Base-by-base conservation (phyloP, 2,329 filamentous ascomycete species). In the Aspergillus bombycis region DNA sequence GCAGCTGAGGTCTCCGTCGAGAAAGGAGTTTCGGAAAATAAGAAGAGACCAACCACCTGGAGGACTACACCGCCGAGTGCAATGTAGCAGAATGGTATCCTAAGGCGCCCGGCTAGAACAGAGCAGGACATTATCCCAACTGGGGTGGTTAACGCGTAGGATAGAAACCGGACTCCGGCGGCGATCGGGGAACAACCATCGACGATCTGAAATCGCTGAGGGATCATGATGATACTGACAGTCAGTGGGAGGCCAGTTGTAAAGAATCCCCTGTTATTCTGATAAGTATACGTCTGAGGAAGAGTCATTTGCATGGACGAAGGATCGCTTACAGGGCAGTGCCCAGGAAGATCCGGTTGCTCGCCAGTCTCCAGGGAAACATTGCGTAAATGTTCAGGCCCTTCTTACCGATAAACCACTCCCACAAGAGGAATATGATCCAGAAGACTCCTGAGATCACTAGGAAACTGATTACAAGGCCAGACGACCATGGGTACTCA, bases 401-500 rank as follows among this genome's bases (percentile, higher is more conserved):
- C 32, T 34, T 30, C 6, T 43, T 54, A 23, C 57, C 60, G 3
- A 67, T 54, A 28, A 62, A 52, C 65, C 65, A 65, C 46, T 67
- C 61, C 67, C 66, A 71, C 0, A 14, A 43, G 5, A 68, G 14
- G 36, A 72, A 70, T 8, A 26, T 26, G 5, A 62, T 46, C 55
- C 64, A 66, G 10, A 62, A 43, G 2, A 84, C 61, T 0, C 74
- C 78, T 0, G 85, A 83, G 2, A 86, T 73, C 2, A 78, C 74
- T 19, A 89, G 73, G 16, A 84, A 79, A 16, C 77, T 70, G 53
- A 88, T 73, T 4, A 88, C 84, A n/a, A 81, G 74, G 0, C 80
- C 78, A 54, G 83, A 85, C 30, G 77, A 74, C 87, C 87, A 89
- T 1, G 77, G 68, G 61, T 82, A 84, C 0, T 79, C 80, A 48